Conservation (phyloP, 768 basidiomycete species). For the Amanita pallidorosea region DNA sequence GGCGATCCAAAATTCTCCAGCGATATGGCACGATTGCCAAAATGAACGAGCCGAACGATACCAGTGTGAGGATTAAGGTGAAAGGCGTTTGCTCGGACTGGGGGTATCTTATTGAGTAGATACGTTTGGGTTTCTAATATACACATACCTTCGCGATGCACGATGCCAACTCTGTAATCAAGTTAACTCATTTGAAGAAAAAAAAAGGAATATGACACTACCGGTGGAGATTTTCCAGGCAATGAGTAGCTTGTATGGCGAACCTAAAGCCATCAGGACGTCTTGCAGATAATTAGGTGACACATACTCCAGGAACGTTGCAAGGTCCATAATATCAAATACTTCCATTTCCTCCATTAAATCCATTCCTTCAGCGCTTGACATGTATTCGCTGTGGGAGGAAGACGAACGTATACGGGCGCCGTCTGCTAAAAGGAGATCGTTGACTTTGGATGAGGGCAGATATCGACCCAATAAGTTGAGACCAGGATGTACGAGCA, state of each 20-base stretch:
- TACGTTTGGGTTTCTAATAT: neutral
- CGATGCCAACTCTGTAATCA: conserved; percentile 35
- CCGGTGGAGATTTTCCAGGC: conserved; percentile 58
- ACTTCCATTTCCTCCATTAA: conserved; percentile 42
- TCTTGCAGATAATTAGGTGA: conserved; percentile 10
- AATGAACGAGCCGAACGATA: conserved; percentile 61
- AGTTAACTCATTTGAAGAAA: conserved; percentile 4
- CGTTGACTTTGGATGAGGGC: conserved; percentile 54
- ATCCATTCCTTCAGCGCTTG: conserved; percentile 33
- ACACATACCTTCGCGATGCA: conserved; percentile 55
- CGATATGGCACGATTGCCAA: conserved; percentile 64
- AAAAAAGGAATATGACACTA: conserved; percentile 13
- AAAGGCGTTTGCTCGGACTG: conserved; percentile 69
- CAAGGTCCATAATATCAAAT: conserved; percentile 67
- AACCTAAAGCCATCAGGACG: conserved; percentile 26
- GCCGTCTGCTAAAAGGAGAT: conserved; percentile 50
- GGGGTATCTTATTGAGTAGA: neutral
- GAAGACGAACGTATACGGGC: conserved; percentile 29
- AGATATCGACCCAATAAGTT: conserved; percentile 66
- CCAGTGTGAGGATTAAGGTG: conserved; percentile 64
- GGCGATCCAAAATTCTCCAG: conserved; percentile 65
- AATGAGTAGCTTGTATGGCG: conserved; percentile 65
- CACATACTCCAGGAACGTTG: conserved; percentile 60
- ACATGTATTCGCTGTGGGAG: conserved; percentile 42
- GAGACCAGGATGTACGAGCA: conserved; percentile 58